Base-by-base conservation (phyloP, 2,329 filamentous ascomycete species). In the Scolecobasidium constrictum region DNA sequence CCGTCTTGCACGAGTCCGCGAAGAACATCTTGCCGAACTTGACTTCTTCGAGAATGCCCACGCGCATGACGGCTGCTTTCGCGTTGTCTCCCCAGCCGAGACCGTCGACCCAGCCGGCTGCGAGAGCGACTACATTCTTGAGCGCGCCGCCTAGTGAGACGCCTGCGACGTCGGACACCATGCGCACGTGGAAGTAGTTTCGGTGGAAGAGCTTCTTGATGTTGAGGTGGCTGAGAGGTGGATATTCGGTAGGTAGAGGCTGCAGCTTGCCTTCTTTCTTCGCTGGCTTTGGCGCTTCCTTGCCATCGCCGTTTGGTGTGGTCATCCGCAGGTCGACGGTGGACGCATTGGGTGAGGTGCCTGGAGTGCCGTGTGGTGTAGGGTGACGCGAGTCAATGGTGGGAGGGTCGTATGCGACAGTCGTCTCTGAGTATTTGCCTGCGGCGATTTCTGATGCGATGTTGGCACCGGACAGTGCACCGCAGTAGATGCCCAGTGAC, bases 11-110 rank as follows among this genome's bases (percentile, higher is more conserved):
- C 1, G 83, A 85, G 54, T 88, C 75, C 15, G 78, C 77, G 60
- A 96, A 98, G 70, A 96, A 98, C 53, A 83, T 78, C 62, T 88
- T 86, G 50, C 90, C 90, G 53, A 98, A 98, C 58, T 84, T 83
- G 56, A 96, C 86, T 82, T 95, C 94, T 66, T 98, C 92, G 53
- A 95, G 73, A 36, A 98, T 77, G 5, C 92, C 92, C 16, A 96
- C 83, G 34, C 92, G 84, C 86, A 98, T 96, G 47, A 98, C 81
- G 36, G 92, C 92, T n/a, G 92, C 87, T 69, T 98, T 96, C 51
- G 90, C 90, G 53, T 96, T 98, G 69, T 96, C 88, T 56, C 92
- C 92, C 90, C 92, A 98, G 50, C 90, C 90, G 48, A 90, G 77
- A 26, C 92, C 92, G 50, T 94, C 86, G 35, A 96, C 87, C 62